Percentiles rank a stretch among this genome's conserved stretches.
phyloP scores from a whole-genome alignment of 2,329 filamentous ascomycete genomes.

The Colletotrichum orbiculare region DNA sequence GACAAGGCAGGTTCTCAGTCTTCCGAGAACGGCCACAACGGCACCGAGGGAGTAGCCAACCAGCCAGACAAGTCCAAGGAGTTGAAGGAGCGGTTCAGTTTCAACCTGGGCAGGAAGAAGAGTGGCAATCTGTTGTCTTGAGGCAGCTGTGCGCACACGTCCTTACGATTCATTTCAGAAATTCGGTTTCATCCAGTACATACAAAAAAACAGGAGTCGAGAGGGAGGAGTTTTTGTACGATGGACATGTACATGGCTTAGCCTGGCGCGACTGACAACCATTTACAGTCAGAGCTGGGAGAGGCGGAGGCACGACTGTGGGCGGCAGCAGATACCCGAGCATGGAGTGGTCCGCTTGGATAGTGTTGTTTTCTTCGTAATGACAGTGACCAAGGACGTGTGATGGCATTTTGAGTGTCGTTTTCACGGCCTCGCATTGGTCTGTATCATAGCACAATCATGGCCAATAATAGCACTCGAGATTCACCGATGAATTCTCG shows the following conservation, averaged over 20 bases:
- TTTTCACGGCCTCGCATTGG: constrained; percentile 9
- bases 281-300: constrained; percentile 3
- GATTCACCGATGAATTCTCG: constrained; percentile 9
- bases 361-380: constrained; percentile 29
- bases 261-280: neutral
- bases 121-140: constrained; percentile 58
- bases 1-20: constrained; percentile 43
- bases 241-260: constrained; percentile 6
- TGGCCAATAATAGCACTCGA: constrained; percentile 13
- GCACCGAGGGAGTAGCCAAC: constrained; percentile 41
- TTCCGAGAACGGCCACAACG: constrained; percentile 45
- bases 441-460: constrained; percentile 32
- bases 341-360: constrained; percentile 35
- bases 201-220: constrained; percentile 28
- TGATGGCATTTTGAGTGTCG: constrained; percentile 33
- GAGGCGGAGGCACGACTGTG: neutral
- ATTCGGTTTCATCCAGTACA: constrained; percentile 27
- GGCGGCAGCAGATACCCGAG: constrained; percentile 33
- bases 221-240: constrained; percentile 13
- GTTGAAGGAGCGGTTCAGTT: constrained; percentile 73
- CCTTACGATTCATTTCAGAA: constrained; percentile 4
- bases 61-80: constrained; percentile 59
- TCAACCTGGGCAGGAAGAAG: constrained; percentile 77
- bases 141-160: constrained; percentile 3
- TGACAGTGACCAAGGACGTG: constrained; percentile 17